Evolutionary conservation across 2,329 filamentous ascomycete genomes (phyloP).

Genomic region (Juglanconis oblonga): DNA sequence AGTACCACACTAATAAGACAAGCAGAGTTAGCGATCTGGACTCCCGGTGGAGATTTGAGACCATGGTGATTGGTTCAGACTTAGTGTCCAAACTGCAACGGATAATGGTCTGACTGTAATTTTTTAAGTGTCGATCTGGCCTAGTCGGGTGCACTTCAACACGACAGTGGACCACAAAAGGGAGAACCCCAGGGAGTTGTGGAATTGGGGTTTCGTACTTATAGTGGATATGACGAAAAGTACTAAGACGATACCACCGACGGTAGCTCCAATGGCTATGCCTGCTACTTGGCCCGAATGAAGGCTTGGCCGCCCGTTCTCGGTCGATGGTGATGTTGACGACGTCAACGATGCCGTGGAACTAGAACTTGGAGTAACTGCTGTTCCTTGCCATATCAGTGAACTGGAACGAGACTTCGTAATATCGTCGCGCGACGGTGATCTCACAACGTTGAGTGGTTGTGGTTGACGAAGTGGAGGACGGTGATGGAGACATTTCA

Average conservation of each 20-base stretch:
- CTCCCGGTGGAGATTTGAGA: too few relatives aligned
- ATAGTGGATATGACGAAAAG: slow-evolving; percentile 1
- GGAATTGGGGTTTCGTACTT: background rate
- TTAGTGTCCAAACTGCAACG: background rate
- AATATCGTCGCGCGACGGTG: background rate
- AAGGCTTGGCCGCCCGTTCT: background rate
- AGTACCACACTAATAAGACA: slow-evolving; percentile 6
- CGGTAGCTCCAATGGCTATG: background rate
- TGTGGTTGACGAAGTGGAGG: background rate
- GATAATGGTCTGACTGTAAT: too few relatives aligned
- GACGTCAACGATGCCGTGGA: background rate
- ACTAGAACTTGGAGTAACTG: background rate
- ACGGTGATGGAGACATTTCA: background rate
- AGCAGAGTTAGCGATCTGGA: too few relatives aligned
- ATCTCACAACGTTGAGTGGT: background rate
- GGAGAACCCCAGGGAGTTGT: background rate
- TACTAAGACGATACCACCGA: background rate
- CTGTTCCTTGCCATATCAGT: background rate
- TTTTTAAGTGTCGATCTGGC: too few relatives aligned
- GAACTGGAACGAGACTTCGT: background rate
- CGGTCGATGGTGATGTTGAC: background rate
- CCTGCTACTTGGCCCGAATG: background rate
- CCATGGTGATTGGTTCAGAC: too few relatives aligned
- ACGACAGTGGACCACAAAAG: too few relatives aligned
- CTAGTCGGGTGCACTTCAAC: too few relatives aligned